These are phyloP conservation scores for Colletotrichum gigasporum DNA, from an alignment of 2,329 filamentous ascomycete genomes.

Conservation along the genomic window DNA sequence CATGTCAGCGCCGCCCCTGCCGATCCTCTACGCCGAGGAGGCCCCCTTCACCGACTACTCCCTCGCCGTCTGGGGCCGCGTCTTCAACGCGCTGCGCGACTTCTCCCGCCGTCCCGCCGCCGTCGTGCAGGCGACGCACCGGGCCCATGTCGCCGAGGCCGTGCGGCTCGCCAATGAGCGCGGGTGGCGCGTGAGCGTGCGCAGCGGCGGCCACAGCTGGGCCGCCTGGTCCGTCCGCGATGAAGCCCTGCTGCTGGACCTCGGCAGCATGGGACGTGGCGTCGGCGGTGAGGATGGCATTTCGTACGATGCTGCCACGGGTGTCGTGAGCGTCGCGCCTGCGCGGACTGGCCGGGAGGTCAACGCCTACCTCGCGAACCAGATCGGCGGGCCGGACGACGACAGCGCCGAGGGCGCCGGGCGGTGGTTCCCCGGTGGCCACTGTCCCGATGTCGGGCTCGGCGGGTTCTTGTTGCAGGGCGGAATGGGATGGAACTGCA, in stretches of 20 bases:
- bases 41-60: constrained; percentile 38
- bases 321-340: constrained; percentile 53
- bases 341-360: constrained; percentile 56
- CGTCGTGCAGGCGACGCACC: constrained; percentile 49
- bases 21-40: constrained; percentile 36
- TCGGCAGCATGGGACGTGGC: constrained; percentile 28
- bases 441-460: constrained; percentile 66
- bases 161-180: constrained; percentile 47
- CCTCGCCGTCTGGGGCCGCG: constrained; percentile 41
- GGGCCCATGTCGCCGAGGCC: constrained; percentile 47
- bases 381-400: constrained; percentile 28
- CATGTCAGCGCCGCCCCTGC: neutral
- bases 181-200: constrained; percentile 51
- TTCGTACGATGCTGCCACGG: constrained; percentile 47
- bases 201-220: constrained; percentile 60
- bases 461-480: constrained; percentile 65
- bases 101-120: constrained; percentile 48
- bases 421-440: constrained; percentile 61
- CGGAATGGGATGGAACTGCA: constrained; percentile 68
- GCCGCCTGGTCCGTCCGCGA: constrained; percentile 59
- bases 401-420: constrained; percentile 36
- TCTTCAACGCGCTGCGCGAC: constrained; percentile 54
- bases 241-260: constrained; percentile 52
- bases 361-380: constrained; percentile 47
- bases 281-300: constrained; percentile 41